Conservation (phyloP, 768 basidiomycete genomes). For the Pleurotus platypus region DNA sequence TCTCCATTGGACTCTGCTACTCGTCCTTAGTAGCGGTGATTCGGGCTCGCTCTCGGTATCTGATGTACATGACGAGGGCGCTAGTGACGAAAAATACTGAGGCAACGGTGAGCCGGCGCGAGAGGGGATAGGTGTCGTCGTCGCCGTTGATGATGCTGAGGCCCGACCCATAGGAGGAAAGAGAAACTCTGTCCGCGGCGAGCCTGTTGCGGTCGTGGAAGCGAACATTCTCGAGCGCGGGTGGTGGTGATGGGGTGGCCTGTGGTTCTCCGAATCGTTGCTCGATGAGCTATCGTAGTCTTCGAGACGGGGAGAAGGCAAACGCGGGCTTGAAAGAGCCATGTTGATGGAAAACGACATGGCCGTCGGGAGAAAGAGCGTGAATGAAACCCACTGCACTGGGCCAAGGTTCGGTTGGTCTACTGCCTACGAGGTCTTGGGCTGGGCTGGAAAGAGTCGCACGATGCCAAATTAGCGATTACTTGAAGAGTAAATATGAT, state of each 20-base stretch:
- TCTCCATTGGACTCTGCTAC: conserved; percentile 34
- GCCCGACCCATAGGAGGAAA: conserved; percentile 22
- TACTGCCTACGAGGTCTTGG: not conserved
- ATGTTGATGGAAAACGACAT: conserved; percentile 22
- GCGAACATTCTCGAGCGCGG: conserved; percentile 20
- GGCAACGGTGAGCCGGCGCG: conserved; percentile 59
- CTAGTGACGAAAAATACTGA: conserved; percentile 41
- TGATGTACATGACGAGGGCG: conserved; percentile 51
- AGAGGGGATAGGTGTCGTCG: conserved; percentile 57
- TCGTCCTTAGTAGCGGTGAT: conserved; percentile 39
- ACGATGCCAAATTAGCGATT: conserved; percentile 3
- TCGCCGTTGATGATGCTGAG: conserved; percentile 37
- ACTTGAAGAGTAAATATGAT: not conserved
- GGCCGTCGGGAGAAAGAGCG: conserved; percentile 1
- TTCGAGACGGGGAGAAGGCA: conserved; percentile 19
- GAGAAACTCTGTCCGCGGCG: conserved; percentile 23
- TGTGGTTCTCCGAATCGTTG: conserved; percentile 36
- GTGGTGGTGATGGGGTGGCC: conserved; percentile 16
- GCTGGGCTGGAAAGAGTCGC: not conserved
- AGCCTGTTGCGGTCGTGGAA: conserved; percentile 17
- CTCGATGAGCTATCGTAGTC: conserved; percentile 44
- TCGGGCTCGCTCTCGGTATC: conserved; percentile 62
- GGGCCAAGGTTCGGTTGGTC: not conserved
- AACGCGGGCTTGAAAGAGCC: conserved; percentile 18
- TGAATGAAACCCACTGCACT: not conserved